These are phyloP conservation scores for Auxenochlorella protothecoides DNA, from an alignment of 139 green algal species.

Conservation along the genomic window DNA sequence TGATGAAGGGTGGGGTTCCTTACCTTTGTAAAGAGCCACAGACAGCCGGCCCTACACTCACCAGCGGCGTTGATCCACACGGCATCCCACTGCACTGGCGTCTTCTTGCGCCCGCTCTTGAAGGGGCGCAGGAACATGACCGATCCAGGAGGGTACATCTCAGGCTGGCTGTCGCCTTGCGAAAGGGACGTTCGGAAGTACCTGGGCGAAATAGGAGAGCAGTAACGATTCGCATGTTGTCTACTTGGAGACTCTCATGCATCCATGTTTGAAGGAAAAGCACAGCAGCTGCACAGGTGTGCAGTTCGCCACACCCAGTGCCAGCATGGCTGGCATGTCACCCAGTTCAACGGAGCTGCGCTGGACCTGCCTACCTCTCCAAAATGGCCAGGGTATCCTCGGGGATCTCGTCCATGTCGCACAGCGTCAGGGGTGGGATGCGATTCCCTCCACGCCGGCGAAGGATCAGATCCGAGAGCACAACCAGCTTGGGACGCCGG, in stretches of 20 bases:
- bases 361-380: neutral
- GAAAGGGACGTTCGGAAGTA: slow-evolving; percentile 7
- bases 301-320: too few relatives aligned
- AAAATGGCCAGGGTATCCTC: neutral
- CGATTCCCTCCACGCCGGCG: neutral
- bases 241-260: too few relatives aligned
- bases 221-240: neutral
- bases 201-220: neutral
- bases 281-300: too few relatives aligned
- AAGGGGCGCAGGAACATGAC: slow-evolving; percentile 20
- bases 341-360: neutral
- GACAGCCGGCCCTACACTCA: too few relatives aligned
- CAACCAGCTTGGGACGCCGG: slow-evolving; percentile 11
- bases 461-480: slow-evolving; percentile 7
- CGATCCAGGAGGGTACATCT: slow-evolving; percentile 19
- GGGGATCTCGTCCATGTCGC: neutral
- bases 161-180: neutral
- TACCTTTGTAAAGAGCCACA: neutral
- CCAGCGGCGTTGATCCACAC: slow-evolving; percentile 15
- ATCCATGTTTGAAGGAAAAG: too few relatives aligned
- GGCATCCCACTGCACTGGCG: slow-evolving; percentile 21
- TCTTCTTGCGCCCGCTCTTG: slow-evolving; percentile 4
- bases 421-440: neutral
- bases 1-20: neutral
- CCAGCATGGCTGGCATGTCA: too few relatives aligned